phyloP scores from a whole-genome alignment of 2,329 filamentous ascomycete species.

The Clarireedia paspali region DNA sequence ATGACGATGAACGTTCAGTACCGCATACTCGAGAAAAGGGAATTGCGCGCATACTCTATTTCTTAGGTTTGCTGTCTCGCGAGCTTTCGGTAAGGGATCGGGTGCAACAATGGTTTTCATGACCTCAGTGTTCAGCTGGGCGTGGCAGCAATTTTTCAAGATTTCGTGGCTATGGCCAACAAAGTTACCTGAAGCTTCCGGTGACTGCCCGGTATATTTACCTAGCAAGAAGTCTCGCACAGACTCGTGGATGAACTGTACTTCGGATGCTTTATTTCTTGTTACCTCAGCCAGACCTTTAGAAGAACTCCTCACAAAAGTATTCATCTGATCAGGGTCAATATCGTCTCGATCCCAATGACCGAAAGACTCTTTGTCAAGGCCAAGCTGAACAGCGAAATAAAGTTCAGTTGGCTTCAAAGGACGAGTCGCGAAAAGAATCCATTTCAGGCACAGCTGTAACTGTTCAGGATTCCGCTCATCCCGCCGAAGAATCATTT shows the following conservation, averaged over 20 bases:
- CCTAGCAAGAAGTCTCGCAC: conserved; percentile 35
- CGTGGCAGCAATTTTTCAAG: conserved; percentile 21
- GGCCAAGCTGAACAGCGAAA: conserved; percentile 15
- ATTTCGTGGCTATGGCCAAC: conserved; percentile 19
- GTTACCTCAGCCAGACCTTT: conserved; percentile 36
- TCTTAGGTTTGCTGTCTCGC: conserved; percentile 15
- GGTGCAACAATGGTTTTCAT: conserved; percentile 11
- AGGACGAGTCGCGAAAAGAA: conserved; percentile 38
- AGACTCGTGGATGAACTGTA: conserved; percentile 36
- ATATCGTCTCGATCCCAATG: conserved; percentile 22
- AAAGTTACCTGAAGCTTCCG: conserved; percentile 14
- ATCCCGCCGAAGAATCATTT: conserved; percentile 34
- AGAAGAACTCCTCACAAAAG: conserved; percentile 33
- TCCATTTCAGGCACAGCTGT: conserved; percentile 42
- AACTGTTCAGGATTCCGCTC: conserved; percentile 33
- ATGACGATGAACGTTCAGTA: conserved; percentile 34
- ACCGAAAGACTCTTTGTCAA: conserved; percentile 11
- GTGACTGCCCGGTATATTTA: conserved; percentile 22
- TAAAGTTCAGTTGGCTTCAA: conserved; percentile 21
- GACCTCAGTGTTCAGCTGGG: conserved; percentile 16
- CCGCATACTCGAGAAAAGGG: conserved; percentile 41
- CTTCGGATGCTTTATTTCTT: conserved; percentile 22
- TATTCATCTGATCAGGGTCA: conserved; percentile 27
- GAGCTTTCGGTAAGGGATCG: conserved; percentile 7
- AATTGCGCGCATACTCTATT: conserved; percentile 21